Conservation (phyloP, 805 yeast genomes). For the Jamesozyma lodderae region DNA sequence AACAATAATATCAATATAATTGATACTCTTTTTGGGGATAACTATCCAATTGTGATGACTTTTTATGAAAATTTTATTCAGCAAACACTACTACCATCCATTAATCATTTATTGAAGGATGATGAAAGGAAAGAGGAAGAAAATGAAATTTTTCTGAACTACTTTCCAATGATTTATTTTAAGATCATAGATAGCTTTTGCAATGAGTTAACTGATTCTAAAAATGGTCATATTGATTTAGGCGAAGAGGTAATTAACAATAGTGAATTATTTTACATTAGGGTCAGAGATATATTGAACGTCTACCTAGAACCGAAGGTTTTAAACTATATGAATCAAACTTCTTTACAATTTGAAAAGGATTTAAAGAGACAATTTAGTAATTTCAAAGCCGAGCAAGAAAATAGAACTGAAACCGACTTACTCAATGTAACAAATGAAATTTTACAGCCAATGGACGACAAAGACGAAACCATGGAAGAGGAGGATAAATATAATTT, state of each 20-base stretch:
- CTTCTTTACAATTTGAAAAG: conserved; percentile 25
- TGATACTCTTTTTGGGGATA: conserved; percentile 33
- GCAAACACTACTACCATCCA: conserved; percentile 27
- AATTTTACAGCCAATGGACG: not conserved
- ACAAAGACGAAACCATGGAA: conserved; percentile 13
- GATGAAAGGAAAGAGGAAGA: conserved; percentile 4
- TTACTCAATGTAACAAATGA: conserved; percentile 3
- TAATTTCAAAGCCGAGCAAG: conserved; percentile 29
- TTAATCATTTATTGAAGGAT: conserved; percentile 18
- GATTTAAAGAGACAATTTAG: conserved; percentile 20
- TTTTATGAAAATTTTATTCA: conserved; percentile 34
- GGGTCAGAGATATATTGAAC: conserved; percentile 29
- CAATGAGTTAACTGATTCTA: conserved; percentile 31
- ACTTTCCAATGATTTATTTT: conserved; percentile 29
- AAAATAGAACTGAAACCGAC: conserved; percentile 7
- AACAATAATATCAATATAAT: conserved; percentile 32
- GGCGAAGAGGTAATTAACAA: not conserved
- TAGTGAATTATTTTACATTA: conserved; percentile 15
- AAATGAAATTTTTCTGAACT: conserved; percentile 14
- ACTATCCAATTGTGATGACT: conserved; percentile 32
- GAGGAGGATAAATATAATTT: conserved; percentile 43
- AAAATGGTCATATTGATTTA: conserved; percentile 21
- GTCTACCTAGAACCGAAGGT: conserved; percentile 32
- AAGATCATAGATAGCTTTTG: conserved; percentile 26
- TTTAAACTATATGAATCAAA: conserved; percentile 27